Percentiles rank a stretch among this genome's conserved stretches.
These are phyloP conservation scores for Rehmannia glutinosa DNA, from an alignment of 257 asterid species.

Conservation along the genomic window DNA sequence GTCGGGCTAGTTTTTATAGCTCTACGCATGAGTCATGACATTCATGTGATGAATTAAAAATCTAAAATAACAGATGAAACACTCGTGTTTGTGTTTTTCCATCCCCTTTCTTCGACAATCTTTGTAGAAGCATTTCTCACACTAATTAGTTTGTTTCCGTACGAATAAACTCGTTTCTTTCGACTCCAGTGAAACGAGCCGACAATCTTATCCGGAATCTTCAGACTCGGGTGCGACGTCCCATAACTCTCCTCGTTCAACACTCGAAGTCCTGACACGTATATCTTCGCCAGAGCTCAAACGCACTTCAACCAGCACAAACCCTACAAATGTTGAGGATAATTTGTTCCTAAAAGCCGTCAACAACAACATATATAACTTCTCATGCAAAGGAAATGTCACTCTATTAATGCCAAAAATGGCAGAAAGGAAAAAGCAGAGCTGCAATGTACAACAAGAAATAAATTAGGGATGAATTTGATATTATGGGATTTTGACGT, in stretches of 20 bases:
- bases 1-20: too few species aligned
- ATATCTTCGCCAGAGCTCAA: constrained; percentile 38
- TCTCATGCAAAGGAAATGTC: constrained; percentile 34
- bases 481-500: constrained; percentile 42
- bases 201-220: constrained; percentile 33
- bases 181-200: constrained; percentile 36
- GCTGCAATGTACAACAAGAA: constrained; percentile 19
- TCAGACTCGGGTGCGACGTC: constrained; percentile 26
- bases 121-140: too few species aligned
- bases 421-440: constrained; percentile 18
- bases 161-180: constrained; percentile 1
- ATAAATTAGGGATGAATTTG: constrained; percentile 1
- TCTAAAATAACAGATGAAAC: too few species aligned
- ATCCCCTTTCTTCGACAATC: too few species aligned
- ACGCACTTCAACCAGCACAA: constrained; percentile 20
- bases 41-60: too few species aligned
- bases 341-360: constrained; percentile 22
- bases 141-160: not conserved
- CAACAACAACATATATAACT: constrained; percentile 14
- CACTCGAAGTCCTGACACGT: constrained; percentile 41
- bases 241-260: constrained; percentile 55
- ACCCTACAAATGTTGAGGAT: constrained; percentile 29
- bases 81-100: too few species aligned
- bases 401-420: constrained; percentile 26
- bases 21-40: too few species aligned